These are phyloP conservation scores for Gossypium gossypioides DNA, from an alignment of 441 rosid species.

Conservation along the genomic window DNA sequence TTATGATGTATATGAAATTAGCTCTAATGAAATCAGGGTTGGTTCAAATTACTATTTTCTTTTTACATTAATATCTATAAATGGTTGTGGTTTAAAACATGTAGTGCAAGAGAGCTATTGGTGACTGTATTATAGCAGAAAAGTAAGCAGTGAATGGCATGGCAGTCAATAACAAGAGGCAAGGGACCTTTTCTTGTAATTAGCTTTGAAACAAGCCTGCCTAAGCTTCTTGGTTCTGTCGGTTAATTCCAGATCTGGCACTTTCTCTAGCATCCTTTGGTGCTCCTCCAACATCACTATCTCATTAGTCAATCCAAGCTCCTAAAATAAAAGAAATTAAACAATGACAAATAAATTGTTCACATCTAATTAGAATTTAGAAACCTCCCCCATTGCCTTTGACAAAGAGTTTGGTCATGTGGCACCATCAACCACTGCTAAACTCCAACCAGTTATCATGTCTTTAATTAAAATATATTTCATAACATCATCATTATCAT, in stretches of 20 bases:
- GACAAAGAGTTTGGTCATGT: neutral
- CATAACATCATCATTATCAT: neutral
- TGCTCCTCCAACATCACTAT: slow-evolving; percentile 46
- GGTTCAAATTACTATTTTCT: neutral
- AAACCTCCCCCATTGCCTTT: neutral
- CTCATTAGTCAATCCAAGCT: slow-evolving; percentile 35
- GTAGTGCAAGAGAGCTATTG: neutral
- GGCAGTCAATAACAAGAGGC: neutral
- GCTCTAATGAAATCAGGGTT: neutral
- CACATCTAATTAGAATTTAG: neutral
- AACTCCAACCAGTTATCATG: neutral
- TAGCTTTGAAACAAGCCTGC: slow-evolving; percentile 79
- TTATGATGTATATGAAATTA: neutral
- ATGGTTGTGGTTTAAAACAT: neutral
- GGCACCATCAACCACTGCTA: neutral
- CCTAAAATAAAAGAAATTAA: slow-evolving; percentile 14
- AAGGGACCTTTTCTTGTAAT: slow-evolving; percentile 48
- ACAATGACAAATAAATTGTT: too few species aligned
- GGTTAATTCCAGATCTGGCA: slow-evolving; percentile 45
- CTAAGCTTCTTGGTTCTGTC: slow-evolving; percentile 56
- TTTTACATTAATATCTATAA: neutral
- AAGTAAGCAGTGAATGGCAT: neutral
- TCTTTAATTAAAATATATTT: neutral
- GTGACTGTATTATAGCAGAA: neutral
- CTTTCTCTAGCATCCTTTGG: slow-evolving; percentile 33